These are phyloP conservation scores for Syzygium aqueum DNA, from an alignment of 345 rosid genomes.

Conservation along the genomic window DNA sequence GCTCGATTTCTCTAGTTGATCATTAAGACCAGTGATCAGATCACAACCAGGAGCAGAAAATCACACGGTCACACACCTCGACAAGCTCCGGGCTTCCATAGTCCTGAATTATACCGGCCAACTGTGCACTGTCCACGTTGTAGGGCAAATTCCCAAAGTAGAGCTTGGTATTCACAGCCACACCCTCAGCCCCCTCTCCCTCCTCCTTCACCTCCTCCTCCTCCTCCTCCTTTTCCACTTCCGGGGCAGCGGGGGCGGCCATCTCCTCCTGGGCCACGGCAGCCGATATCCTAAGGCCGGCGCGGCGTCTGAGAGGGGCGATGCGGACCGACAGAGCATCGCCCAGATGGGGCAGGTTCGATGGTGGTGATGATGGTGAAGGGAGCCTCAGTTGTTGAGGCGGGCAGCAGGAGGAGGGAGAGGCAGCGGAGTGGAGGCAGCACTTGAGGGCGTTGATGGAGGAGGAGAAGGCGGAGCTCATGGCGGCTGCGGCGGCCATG, in stretches of 20 bases:
- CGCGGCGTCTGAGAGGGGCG: slow-evolving; percentile 18
- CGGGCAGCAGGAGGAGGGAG: background rate
- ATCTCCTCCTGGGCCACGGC: slow-evolving; percentile 38
- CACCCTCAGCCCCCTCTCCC: slow-evolving; percentile 7
- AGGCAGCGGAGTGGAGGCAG: slow-evolving; percentile 18
- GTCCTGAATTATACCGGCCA: slow-evolving; percentile 83
- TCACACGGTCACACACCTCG: slow-evolving; percentile 31
- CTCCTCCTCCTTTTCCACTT: slow-evolving; percentile 9
- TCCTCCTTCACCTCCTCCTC: background rate
- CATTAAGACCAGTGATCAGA: background rate
- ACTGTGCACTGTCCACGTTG: slow-evolving; percentile 79
- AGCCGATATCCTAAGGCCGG: slow-evolving; percentile 27
- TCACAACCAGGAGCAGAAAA: background rate
- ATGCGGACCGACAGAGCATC: background rate
- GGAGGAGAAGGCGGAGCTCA: slow-evolving; percentile 28
- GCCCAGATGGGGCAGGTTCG: background rate
- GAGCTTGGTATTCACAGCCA: slow-evolving; percentile 52
- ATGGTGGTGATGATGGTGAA: background rate
- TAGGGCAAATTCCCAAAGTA: slow-evolving; percentile 92
- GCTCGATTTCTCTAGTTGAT: background rate
- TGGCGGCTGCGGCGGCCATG: slow-evolving; percentile 34
- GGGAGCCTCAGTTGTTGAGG: background rate
- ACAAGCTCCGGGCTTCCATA: slow-evolving; percentile 70
- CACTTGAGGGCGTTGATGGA: slow-evolving; percentile 20
- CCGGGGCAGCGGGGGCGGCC: slow-evolving; percentile 15